These are phyloP conservation scores for Scleromitrula shiraiana DNA, from an alignment of 2,329 filamentous ascomycete species.

Conservation along the genomic window DNA sequence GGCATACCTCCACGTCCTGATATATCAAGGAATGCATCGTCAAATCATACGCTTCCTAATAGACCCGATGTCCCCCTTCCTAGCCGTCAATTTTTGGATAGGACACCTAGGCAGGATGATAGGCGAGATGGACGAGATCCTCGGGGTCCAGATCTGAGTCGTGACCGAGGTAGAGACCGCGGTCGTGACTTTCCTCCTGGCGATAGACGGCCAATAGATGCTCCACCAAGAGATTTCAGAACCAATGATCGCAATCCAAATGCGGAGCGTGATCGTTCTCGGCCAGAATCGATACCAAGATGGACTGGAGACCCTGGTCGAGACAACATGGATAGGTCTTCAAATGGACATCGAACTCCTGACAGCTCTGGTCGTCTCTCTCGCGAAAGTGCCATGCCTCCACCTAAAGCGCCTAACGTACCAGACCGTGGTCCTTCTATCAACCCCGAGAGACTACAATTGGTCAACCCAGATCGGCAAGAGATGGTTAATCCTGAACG, in stretches of 20 bases:
- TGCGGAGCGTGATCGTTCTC: conserved; percentile 22
- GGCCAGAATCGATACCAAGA: conserved; percentile 24
- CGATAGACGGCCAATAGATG: conserved; percentile 24
- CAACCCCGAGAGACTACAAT: conserved; percentile 20
- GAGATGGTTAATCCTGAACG: conserved; percentile 30
- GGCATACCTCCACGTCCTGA: conserved; percentile 22
- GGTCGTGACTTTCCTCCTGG: conserved; percentile 23
- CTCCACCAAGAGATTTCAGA: conserved; percentile 22
- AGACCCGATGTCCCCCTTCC: conserved; percentile 29
- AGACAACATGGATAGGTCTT: conserved; percentile 23
- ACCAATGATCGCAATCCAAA: conserved; percentile 19
- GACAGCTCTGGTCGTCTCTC: conserved; percentile 24
- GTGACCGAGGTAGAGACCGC: conserved; percentile 25
- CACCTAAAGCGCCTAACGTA: conserved; percentile 19
- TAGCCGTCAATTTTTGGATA: conserved; percentile 22
- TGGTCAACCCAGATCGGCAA: conserved; percentile 24
- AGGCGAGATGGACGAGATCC: conserved; percentile 26
- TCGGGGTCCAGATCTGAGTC: conserved; percentile 18
- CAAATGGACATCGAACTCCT: conserved; percentile 17
- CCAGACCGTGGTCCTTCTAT: conserved; percentile 20
- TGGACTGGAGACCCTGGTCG: conserved; percentile 25
- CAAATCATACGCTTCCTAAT: conserved; percentile 23
- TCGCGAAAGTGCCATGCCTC: conserved; percentile 26
- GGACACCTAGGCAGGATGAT: conserved; percentile 24
- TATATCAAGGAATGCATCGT: conserved; percentile 11